Evolutionary conservation across 768 basidiomycete genomes (phyloP), one percentile per base, ranked within the genome.

Genomic region (Psilocybe cyanescens): DNA sequence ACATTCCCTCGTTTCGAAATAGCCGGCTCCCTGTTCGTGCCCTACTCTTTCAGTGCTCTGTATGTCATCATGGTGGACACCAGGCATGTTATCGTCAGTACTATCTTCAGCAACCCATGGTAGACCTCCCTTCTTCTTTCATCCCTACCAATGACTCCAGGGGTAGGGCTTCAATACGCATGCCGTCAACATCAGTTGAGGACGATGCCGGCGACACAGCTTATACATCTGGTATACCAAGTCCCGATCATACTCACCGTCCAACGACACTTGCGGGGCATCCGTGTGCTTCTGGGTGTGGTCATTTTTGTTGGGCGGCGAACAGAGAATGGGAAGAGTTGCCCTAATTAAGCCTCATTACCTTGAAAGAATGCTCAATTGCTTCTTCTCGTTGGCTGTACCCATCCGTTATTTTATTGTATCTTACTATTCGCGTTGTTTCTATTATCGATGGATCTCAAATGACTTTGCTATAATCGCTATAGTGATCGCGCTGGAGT

Each of bases 51-150:
- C 86, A 88, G 55, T 94, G 93, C 71, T 82, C 89, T 0, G 75
- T 90, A 1, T 95, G 93, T 70, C 76, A 83, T 46, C 93, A 95
- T 63, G 93, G 93, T 0, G 92, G 92, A 0, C 93, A 95, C 65
- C 88, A 89, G 65, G 80, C 82, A 17, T 95, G 93, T 73, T 93
- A 92, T 67, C 81, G 85, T 41, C 77, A 79, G 31, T 92, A 87
- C 68, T 91, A 92, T 67, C 75, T 82, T 64, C 77, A 80, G 41
- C 83, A 81, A 19, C 86, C 87, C 1, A 81, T 86, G 81, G 72
- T 83, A 9, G 79, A 81, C 30, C 71, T 89, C 9, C 74, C 79
- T 3, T 60, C 66, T 45, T 56, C 73, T 11, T 49, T 60, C 70
- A 19, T 68, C 14, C 65, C 59, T 67, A 16, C 59, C 62, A 37